Evolutionary conservation across 2,329 filamentous ascomycete genomes (phyloP).

Genomic region (Penicillium nordicum): DNA sequence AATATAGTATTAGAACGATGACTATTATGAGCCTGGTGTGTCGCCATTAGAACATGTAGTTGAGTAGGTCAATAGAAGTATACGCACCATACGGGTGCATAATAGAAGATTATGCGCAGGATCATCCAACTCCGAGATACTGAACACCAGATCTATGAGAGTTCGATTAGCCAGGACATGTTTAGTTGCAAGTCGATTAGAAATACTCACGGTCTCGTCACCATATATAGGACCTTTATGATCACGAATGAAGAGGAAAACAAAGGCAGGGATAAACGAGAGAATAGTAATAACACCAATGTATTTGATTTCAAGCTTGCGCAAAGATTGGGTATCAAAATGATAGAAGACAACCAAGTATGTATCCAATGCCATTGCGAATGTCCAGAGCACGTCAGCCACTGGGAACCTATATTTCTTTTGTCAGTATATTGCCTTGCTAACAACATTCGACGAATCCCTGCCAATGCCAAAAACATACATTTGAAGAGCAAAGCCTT

Average conservation of each 20-base stretch:
- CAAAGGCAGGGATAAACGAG: slow-evolving; percentile 36
- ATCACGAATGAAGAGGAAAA: slow-evolving; percentile 33
- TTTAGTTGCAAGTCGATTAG: background rate
- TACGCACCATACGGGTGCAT: slow-evolving; percentile 36
- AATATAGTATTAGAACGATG: slow-evolving; percentile 21
- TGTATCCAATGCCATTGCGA: slow-evolving; percentile 38
- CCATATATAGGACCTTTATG: slow-evolving; percentile 38
- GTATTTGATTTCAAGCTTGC: slow-evolving; percentile 35
- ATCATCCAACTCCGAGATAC: slow-evolving; percentile 37
- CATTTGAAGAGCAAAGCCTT: slow-evolving; percentile 41
- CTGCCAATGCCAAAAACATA: slow-evolving; percentile 11
- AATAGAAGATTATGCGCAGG: slow-evolving; percentile 37
- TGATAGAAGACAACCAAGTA: slow-evolving; percentile 38
- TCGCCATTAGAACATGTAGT: background rate
- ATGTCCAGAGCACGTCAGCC: slow-evolving; percentile 39
- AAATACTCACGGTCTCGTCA: slow-evolving; percentile 32
- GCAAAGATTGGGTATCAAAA: slow-evolving; percentile 31
- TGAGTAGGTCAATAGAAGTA: background rate
- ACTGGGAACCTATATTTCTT: slow-evolving; percentile 32
- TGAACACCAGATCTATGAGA: slow-evolving; percentile 38
- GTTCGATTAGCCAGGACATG: background rate
- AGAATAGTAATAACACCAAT: slow-evolving; percentile 27
- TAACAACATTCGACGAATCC: background rate
- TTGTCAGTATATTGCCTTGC: background rate
- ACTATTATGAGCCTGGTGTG: slow-evolving; percentile 29